These are phyloP conservation scores for Amaranthus cruentus DNA, from an alignment of 148 eudicot species.

Conservation along the genomic window DNA sequence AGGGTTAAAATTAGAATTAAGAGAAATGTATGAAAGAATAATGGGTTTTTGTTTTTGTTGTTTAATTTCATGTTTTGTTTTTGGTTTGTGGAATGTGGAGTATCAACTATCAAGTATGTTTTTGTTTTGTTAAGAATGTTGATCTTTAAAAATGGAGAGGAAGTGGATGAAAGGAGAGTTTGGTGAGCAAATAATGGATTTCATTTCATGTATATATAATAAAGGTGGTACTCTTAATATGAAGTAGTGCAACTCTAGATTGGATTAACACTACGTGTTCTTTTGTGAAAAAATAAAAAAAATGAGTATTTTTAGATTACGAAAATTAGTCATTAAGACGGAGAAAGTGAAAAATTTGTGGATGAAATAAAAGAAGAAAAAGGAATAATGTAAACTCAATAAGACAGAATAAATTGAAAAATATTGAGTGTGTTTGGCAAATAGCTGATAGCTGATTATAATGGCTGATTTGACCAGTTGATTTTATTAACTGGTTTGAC, in stretches of 20 bases:
- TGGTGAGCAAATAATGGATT: constrained; percentile 8
- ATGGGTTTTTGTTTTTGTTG: background rate
- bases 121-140: background rate
- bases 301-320: too few species aligned
- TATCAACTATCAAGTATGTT: background rate
- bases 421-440: too few species aligned
- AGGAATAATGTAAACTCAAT: too few species aligned
- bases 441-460: too few species aligned
- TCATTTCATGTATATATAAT: background rate
- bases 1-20: constrained; percentile 15
- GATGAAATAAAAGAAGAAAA: too few species aligned
- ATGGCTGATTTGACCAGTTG: too few species aligned
- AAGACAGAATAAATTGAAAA: too few species aligned
- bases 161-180: background rate
- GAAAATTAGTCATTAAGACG: too few species aligned
- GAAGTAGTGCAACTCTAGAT: too few species aligned
- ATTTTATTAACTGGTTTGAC: too few species aligned
- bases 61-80: constrained; percentile 3
- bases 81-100: background rate
- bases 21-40: background rate
- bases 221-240: background rate
- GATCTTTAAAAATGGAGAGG: background rate
- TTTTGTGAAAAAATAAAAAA: background rate
- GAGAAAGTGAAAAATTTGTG: too few species aligned
- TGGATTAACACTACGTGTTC: background rate